Percentiles rank a stretch among this genome's conserved stretches.
phyloP scores from a whole-genome alignment of 2,329 filamentous ascomycete species.

The Diplodia scrobiculata region DNA sequence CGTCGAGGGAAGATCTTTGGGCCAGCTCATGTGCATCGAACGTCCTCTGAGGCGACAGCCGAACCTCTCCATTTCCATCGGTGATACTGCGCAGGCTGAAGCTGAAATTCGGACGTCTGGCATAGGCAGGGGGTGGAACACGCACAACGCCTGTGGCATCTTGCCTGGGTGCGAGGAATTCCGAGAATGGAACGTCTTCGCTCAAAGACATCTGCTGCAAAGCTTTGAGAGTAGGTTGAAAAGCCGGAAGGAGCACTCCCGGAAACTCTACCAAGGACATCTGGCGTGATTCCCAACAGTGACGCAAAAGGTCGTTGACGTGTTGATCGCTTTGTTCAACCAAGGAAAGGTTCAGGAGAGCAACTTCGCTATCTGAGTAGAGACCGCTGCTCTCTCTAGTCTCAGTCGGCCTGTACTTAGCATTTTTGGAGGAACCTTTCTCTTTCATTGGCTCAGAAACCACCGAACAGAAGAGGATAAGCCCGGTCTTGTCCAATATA shows the following conservation, averaged over 20 bases:
- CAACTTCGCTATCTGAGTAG: not conserved
- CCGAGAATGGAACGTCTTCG: conserved; percentile 38
- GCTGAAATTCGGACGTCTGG: conserved; percentile 33
- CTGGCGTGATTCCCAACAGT: conserved; percentile 30
- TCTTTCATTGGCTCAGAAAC: not conserved
- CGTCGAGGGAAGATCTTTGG: conserved; percentile 51
- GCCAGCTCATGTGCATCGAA: conserved; percentile 31
- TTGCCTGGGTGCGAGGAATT: conserved; percentile 37
- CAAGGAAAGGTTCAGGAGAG: conserved; percentile 33
- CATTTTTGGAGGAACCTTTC: too few relatives aligned
- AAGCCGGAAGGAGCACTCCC: conserved; percentile 38
- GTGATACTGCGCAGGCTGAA: conserved; percentile 34
- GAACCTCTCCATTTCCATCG: conserved; percentile 4
- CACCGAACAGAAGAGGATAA: conserved; percentile 39
- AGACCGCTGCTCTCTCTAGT: too few relatives aligned
- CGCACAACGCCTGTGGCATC: not conserved
- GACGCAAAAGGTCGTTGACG: conserved; percentile 31
- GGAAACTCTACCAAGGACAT: conserved; percentile 38
- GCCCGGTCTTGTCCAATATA: conserved; percentile 35
- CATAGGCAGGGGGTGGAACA: conserved; percentile 38
- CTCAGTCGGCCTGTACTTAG: too few relatives aligned
- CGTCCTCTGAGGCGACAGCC: conserved; percentile 6
- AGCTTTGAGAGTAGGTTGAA: conserved; percentile 36
- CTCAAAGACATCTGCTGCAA: conserved; percentile 34
- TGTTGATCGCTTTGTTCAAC: conserved; percentile 31